phyloP scores from a whole-genome alignment of 1,284 basidiomycete genomes.

The Takashimella koratensis region DNA sequence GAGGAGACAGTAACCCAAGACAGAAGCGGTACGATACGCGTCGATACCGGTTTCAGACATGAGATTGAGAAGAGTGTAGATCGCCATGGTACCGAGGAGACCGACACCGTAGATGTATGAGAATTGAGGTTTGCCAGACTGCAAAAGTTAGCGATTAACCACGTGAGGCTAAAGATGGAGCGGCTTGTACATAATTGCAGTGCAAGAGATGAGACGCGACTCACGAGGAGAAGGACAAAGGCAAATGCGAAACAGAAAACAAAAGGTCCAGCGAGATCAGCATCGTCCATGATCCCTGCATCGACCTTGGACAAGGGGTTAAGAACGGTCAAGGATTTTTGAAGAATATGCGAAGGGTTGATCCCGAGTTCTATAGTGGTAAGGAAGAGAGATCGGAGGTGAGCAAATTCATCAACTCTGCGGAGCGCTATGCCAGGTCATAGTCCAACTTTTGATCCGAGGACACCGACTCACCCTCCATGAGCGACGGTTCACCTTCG shows the following conservation, averaged over 20 bases:
- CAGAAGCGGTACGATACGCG: slow-evolving; percentile 90
- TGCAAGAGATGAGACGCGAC: slow-evolving; percentile 52
- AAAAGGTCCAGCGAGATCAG: slow-evolving; percentile 93
- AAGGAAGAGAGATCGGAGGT: neutral
- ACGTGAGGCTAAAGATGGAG: no score
- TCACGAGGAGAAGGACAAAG: slow-evolving; percentile 79
- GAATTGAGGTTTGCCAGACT: slow-evolving; percentile 99
- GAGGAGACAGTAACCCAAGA: slow-evolving; percentile 93
- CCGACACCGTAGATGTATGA: slow-evolving; percentile 99
- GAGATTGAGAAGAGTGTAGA: slow-evolving; percentile 93
- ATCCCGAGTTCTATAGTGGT: slow-evolving; percentile 79
- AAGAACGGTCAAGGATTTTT: slow-evolving; percentile 90
- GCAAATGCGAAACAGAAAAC: slow-evolving; percentile 92
- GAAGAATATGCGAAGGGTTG: slow-evolving; percentile 92
- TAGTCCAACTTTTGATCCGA: no score
- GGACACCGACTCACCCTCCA: slow-evolving; percentile 76
- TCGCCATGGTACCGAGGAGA: slow-evolving; percentile 85
- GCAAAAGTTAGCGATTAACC: neutral
- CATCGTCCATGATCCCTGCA: slow-evolving; percentile 98
- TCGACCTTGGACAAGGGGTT: slow-evolving; percentile 86
- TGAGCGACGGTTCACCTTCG: slow-evolving; percentile 85
- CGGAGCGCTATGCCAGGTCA: no score
- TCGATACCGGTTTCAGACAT: slow-evolving; percentile 97
- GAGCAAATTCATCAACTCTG: no score
- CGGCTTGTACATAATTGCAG: no score